phyloP scores from a whole-genome alignment of 139 green algal species.

The Micractinium conductrix region DNA sequence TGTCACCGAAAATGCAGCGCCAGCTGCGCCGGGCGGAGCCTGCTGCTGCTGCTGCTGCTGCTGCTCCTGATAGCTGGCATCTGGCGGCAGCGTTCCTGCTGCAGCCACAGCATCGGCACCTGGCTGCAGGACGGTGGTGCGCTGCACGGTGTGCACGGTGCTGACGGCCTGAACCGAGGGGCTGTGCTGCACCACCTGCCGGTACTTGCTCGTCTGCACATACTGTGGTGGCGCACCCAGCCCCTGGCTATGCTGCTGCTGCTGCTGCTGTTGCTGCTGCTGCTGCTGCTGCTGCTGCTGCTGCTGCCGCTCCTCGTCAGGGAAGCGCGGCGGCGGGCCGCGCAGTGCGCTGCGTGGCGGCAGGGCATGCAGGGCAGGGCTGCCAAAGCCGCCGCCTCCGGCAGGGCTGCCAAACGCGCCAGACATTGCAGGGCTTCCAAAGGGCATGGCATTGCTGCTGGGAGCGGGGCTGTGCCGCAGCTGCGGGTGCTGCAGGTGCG shows the following conservation, averaged over 20 bases:
- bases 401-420: neutral
- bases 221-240: neutral
- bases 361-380: neutral
- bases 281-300: neutral
- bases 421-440: neutral
- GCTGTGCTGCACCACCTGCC: conserved; percentile 16
- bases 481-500: conserved; percentile 4
- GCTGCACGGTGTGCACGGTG: conserved; percentile 14
- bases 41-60: neutral
- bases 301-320: neutral
- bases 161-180: conserved; percentile 16
- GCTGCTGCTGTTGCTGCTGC: neutral
- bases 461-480: neutral
- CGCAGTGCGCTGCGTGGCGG: neutral
- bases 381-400: neutral
- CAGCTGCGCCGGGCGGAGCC: too few species aligned
- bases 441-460: neutral
- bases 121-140: neutral
- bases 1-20: conserved; percentile 11
- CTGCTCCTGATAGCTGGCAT: neutral
- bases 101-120: neutral
- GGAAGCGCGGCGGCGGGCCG: neutral
- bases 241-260: neutral
- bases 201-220: conserved; percentile 8
- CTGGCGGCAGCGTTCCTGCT: neutral